Base-by-base conservation (phyloP, 805 yeast genomes). In the Wickerhamiella vanderwaltii region DNA sequence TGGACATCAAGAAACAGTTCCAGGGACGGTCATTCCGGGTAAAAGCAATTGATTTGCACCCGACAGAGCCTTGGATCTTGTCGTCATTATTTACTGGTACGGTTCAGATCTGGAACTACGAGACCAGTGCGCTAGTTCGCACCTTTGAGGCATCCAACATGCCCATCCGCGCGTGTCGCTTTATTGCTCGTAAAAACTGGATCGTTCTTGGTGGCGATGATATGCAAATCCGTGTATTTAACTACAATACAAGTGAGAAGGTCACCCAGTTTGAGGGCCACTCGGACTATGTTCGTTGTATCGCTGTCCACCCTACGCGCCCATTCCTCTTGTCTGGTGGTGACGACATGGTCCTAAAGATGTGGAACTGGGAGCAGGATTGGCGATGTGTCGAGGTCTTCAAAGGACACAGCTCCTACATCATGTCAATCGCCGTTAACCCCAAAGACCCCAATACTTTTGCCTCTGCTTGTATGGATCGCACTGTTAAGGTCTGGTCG, bases 391-490 rank as follows among this genome's bases (percentile, higher is more conserved):
- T 84, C 60, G 96, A 84, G 61, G 75, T 79, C 28, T 91, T 82
- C 59, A 95, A 84, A 63, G 97, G 98, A 45, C 98, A 91, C 62
- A 84, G 77, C 60, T 95, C 91, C 63, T 91, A 81, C 61, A 87
- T 91, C 41, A 86, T 91, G 95, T 76, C 85, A 42, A 75, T 91
- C 41, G 86, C 91, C 35, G 84, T 91, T 69, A 91, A 91, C 64
- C 97, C 98, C 45, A 91, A 88, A 65, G 98, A 91, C 63, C 85
- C 95, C 51, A 86, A 81, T 64, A 88, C 96, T 29, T 91, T 91
- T 71, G 99, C 97, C 1, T 81, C 95, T 12, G 95, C 95, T 11
- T 87, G 95, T 66, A 69, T 91, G 55, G 99, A 91, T 63, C 79
- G 93, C 55, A 87, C 97, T 15, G 95, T 91, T 44, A 91, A 88